phyloP scores from a whole-genome alignment of 305 asterid genomes.

The Fraxinus baroniana region DNA sequence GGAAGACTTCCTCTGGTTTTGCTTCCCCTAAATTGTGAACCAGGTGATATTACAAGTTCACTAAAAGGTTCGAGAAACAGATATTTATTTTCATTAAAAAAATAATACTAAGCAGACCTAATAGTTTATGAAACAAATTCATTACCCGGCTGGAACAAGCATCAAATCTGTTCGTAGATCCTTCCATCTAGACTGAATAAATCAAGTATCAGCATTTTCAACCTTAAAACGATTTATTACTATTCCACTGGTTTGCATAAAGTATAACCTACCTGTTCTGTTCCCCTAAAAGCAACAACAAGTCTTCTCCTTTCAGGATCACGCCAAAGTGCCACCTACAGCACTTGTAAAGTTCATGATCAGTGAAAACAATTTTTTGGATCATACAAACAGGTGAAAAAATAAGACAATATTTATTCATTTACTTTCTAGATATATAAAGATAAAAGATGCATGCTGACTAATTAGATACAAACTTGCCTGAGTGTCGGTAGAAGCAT shows the following conservation, averaged over 20 bases:
- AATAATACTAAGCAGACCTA: background rate
- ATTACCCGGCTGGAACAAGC: conserved; percentile 95
- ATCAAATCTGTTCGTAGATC: conserved; percentile 86
- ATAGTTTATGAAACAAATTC: conserved; percentile 3
- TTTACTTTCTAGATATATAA: background rate
- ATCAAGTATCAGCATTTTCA: conserved; percentile 32
- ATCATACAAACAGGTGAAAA: conserved; percentile 17
- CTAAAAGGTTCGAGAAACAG: background rate
- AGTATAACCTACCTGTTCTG: conserved; percentile 76
- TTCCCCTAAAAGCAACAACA: conserved; percentile 97
- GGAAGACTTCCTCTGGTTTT: background rate
- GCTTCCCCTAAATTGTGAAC: conserved; percentile 11
- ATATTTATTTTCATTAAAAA: background rate
- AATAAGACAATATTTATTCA: conserved; percentile 1
- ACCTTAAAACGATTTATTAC: background rate
- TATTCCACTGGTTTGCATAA: conserved; percentile 1
- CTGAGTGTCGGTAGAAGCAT: conserved; percentile 87
- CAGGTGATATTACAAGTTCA: conserved; percentile 10
- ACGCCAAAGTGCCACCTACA: conserved; percentile 96
- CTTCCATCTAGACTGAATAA: conserved; percentile 83
- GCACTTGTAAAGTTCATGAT: conserved; percentile 24
- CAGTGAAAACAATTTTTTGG: conserved; percentile 18
- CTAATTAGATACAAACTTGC: conserved; percentile 39
- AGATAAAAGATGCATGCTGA: background rate
- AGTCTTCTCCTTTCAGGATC: conserved; percentile 73